Evolutionary conservation across 2,329 filamentous ascomycete genomes (phyloP), one percentile per base, ranked within the genome.

Genomic region (Dothidotthia symphoricarpi): DNA sequence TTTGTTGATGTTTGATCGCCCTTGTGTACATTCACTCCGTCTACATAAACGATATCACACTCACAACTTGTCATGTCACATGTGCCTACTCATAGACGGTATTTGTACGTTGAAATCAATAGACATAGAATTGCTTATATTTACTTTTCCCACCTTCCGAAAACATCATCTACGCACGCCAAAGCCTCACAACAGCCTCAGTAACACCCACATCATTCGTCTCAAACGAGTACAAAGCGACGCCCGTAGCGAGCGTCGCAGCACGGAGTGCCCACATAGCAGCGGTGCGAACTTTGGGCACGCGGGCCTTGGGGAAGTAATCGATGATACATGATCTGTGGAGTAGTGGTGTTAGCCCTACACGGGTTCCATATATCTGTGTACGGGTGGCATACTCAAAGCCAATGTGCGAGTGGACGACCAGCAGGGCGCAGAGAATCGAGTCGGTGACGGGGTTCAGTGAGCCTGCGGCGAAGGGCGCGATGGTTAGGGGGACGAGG

Each of bases 221-320:
- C 82, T 98, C 93, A 61, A 97, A 97, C 71, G 97, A 91, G 73
- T 98, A 98, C 61, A 97, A 77, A 41, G 90, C 90, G 51, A 95
- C 77, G 34, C 86, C 89, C 47, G 90, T 87, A 35, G 88, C 74
- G 41, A 91, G 75, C 9, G 94, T 96, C 43, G 80, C 83, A 30
- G 76, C 71, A 61, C 90, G 89, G 48, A 97, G 80, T 25, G 76
- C 74, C 89, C 89, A 97, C 68, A 78, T 80, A 65, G 83, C 76
- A n/a, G 74, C 37, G 63, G 80, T 82, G 66, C 81, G 80, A 44
- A 80, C 70, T 51, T 77, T 80, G 34, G 89, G 87, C 53, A 86
- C 77, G 57, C 81, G 77, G 64, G 77, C 77, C 51, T 69, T 72
- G 53, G 91, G 91, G 58, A 98, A 77, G 75, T 98, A 98, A 72